phyloP scores from a whole-genome alignment of 169 alveolate genomes.

The Babesia ovis region DNA sequence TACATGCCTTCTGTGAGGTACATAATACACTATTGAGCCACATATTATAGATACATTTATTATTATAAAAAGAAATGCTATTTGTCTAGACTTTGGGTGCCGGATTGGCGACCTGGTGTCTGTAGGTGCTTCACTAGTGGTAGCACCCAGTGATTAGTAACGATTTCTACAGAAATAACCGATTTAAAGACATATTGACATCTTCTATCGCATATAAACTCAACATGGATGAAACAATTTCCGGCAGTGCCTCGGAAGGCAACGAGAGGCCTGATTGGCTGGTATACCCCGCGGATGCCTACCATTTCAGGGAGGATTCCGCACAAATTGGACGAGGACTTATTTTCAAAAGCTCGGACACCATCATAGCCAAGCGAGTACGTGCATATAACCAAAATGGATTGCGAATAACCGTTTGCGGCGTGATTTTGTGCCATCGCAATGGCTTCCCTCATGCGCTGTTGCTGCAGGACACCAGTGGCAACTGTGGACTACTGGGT shows the following conservation, averaged over 20 bases:
- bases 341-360: slow-evolving; percentile 33
- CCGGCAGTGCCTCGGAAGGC: background rate
- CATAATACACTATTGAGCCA: too few relatives aligned
- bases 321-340: slow-evolving; percentile 46
- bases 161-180: too few relatives aligned
- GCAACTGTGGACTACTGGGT: slow-evolving; percentile 65
- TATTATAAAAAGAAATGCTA: too few relatives aligned
- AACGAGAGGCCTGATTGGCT: slow-evolving; percentile 55
- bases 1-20: background rate
- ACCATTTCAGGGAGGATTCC: slow-evolving; percentile 37
- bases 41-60: too few relatives aligned
- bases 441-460: slow-evolving; percentile 71
- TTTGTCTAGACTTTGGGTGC: too few relatives aligned
- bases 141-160: too few relatives aligned
- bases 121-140: too few relatives aligned
- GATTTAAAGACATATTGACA: too few relatives aligned
- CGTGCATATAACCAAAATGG: slow-evolving; percentile 70
- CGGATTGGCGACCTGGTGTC: background rate
- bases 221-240: background rate
- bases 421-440: slow-evolving; percentile 73
- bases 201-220: background rate
- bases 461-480: slow-evolving; percentile 48
- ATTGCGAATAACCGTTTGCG: slow-evolving; percentile 70
- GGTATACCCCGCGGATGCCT: slow-evolving; percentile 53
- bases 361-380: slow-evolving; percentile 47